Base-by-base conservation (phyloP, 2,329 filamentous ascomycete genomes). In the Trichoderma polysporum region DNA sequence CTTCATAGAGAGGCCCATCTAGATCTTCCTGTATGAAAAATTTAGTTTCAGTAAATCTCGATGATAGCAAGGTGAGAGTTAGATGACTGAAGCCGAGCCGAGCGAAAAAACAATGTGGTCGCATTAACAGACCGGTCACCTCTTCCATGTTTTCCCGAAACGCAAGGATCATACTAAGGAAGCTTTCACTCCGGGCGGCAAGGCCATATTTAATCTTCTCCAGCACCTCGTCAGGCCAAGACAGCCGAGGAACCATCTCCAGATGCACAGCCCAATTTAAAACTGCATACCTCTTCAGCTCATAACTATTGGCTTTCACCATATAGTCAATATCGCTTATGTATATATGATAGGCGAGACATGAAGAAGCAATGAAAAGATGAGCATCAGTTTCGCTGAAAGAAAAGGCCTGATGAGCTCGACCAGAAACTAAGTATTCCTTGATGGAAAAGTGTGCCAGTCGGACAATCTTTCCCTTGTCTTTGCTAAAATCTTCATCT, bases 401-500 rank as follows among this genome's bases (percentile, higher is more conserved):
- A 4, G 37, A 17, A 7, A 39, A 39, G 5, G 15, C 15, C 29
- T 39, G 27, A 19, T 19, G 4, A 10, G 63, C 39, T 10, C 63
- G 49, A 25, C 17, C 29, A n/a, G 56, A 68, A 9, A 22, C 54
- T 50, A 66, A 22, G 25, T 68, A 63, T 19, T 66, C 67, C 13
- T 68, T 66, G 2, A 68, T 33, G 4, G 67, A 68, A 31, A 45
- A 63, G 45, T 68, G 67, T 15, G 62, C 41, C 7, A 66, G 33
- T 5, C 63, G 63, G 33, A 63, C 57, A n/a, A n/a, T 7, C n/a
- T 39, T 39, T n/a, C n/a, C n/a, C n/a, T n/a, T n/a, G n/a, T n/a
- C n/a, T n/a, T n/a, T n/a, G n/a, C n/a, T n/a, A n/a, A n/a, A n/a
- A n/a, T n/a, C n/a, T n/a, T n/a, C n/a, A n/a, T 1, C 15, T 17